Evolutionary conservation across 2,329 filamentous ascomycete species (phyloP).

Genomic region (Ophiocordyceps sinensis): DNA sequence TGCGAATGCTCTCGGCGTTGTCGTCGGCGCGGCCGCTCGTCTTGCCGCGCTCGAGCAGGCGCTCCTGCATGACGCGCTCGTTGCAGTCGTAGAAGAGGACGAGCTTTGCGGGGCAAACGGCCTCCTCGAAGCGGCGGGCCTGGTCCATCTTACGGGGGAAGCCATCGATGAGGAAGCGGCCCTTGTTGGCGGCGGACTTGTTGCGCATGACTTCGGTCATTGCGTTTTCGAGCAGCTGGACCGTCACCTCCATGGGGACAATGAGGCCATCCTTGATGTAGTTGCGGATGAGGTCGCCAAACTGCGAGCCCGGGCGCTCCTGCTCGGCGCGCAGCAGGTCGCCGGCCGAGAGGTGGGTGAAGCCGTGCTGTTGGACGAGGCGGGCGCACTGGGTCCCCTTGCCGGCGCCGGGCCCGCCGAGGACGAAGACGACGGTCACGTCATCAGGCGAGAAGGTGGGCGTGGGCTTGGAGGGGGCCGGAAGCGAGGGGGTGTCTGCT

Average conservation of each 20-base stretch:
- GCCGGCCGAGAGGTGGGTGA: conserved; percentile 85
- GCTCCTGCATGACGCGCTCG: conserved; percentile 72
- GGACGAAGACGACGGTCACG: conserved; percentile 90
- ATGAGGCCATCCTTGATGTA: conserved; percentile 93
- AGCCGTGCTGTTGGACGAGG: conserved; percentile 75
- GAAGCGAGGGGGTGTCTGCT: conserved; percentile 22
- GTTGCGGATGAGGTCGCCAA: conserved; percentile 80
- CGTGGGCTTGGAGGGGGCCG: conserved; percentile 34
- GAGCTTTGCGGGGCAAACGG: conserved; percentile 69
- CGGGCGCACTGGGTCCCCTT: conserved; percentile 93
- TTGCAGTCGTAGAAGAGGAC: conserved; percentile 93
- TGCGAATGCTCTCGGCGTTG: conserved; percentile 89
- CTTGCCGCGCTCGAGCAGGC: conserved; percentile 79
- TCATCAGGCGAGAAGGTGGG: conserved; percentile 62
- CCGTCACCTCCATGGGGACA: conserved; percentile 97
- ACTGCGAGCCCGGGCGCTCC: conserved; percentile 70
- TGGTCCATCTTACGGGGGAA: conserved; percentile 98
- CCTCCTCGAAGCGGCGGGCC: conserved; percentile 81
- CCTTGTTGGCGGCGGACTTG: conserved; percentile 28
- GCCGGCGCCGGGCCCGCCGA: conserved; percentile 87
- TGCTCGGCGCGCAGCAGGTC: conserved; percentile 92
- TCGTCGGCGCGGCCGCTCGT: conserved; percentile 86
- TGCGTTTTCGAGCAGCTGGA: conserved; percentile 84
- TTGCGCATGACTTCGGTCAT: conserved; percentile 58
- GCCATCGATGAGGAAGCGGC: conserved; percentile 64